phyloP scores from a whole-genome alignment of 257 asterid genomes.

The Asclepias syriaca region DNA sequence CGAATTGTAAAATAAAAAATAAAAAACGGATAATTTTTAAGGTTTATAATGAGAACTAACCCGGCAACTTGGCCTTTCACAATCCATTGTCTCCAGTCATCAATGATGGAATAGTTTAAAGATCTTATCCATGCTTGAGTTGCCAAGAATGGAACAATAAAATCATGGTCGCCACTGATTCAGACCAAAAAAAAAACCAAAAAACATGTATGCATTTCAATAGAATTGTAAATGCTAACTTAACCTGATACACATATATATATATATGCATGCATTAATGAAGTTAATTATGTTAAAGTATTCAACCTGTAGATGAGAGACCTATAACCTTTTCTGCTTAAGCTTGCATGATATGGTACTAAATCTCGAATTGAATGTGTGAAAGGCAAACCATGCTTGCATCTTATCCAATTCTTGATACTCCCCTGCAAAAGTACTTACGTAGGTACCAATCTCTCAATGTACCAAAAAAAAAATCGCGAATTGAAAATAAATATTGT shows the following conservation, averaged over 20 bases:
- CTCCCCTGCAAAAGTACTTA: conserved; percentile 7
- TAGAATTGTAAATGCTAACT: neutral
- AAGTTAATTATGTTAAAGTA: neutral
- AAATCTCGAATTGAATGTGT: conserved; percentile 1
- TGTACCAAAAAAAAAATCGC: too few species aligned
- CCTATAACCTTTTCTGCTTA: conserved; percentile 23
- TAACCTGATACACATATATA: neutral
- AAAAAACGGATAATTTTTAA: too few species aligned
- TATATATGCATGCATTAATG: too few species aligned
- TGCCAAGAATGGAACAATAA: conserved; percentile 27
- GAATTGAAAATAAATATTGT: neutral
- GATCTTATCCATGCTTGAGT: conserved; percentile 47
- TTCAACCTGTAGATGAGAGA: conserved; percentile 33
- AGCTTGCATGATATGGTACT: conserved; percentile 16
- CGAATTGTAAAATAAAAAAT: too few species aligned
- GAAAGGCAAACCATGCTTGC: conserved; percentile 1
- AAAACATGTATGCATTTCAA: neutral
- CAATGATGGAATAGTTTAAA: conserved; percentile 29
- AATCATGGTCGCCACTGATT: conserved; percentile 46
- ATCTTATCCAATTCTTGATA: conserved; percentile 13
- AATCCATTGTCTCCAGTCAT: conserved; percentile 43
- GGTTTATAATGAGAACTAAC: conserved; percentile 15
- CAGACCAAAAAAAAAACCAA: neutral
- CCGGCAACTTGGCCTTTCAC: conserved; percentile 39
- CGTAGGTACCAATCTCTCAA: too few species aligned